Conservation (phyloP, 2,329 filamentous ascomycete genomes). For the Madurella fahalii region DNA sequence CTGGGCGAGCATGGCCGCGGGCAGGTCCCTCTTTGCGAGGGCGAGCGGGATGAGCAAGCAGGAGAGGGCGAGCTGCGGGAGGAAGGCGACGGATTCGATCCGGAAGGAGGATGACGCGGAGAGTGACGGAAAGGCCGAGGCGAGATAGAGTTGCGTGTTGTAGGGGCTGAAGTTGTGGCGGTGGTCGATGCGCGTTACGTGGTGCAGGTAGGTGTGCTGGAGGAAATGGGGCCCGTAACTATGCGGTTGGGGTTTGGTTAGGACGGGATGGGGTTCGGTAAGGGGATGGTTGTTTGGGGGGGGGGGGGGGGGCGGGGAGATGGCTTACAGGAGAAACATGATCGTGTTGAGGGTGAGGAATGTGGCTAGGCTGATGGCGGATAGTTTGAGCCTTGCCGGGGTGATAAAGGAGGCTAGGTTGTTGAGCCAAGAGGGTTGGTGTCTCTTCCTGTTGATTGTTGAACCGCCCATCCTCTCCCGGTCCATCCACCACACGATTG, state of each 20-base stretch:
- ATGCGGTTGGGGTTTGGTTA: not conserved
- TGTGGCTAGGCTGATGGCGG: slow-evolving; percentile 62
- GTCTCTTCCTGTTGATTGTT: not conserved
- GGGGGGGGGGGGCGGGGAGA: too few relatives aligned
- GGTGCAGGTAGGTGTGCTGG: slow-evolving; percentile 87
- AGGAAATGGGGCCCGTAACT: slow-evolving; percentile 75
- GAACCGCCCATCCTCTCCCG: slow-evolving; percentile 39
- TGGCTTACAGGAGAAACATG: slow-evolving; percentile 75
- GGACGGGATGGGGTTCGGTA: not conserved
- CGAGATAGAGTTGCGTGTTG: slow-evolving; percentile 84
- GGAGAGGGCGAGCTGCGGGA: slow-evolving; percentile 81
- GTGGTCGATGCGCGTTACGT: slow-evolving; percentile 89
- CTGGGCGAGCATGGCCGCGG: slow-evolving; percentile 84
- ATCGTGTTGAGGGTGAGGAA: slow-evolving; percentile 69
- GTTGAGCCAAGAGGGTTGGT: slow-evolving; percentile 17
- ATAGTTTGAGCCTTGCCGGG: slow-evolving; percentile 52
- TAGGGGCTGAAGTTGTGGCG: slow-evolving; percentile 98
- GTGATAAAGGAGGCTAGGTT: slow-evolving; percentile 40
- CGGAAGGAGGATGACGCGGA: slow-evolving; percentile 36
- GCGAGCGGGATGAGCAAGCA: slow-evolving; percentile 65
- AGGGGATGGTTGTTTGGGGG: not conserved
- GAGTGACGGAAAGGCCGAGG: slow-evolving; percentile 56
- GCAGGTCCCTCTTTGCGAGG: slow-evolving; percentile 75
- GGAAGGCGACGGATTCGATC: slow-evolving; percentile 78
- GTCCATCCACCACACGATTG: slow-evolving; percentile 78